Base-by-base conservation (phyloP, 129 eudicot species). In the Chrysanthemum lavandulifolium region DNA sequence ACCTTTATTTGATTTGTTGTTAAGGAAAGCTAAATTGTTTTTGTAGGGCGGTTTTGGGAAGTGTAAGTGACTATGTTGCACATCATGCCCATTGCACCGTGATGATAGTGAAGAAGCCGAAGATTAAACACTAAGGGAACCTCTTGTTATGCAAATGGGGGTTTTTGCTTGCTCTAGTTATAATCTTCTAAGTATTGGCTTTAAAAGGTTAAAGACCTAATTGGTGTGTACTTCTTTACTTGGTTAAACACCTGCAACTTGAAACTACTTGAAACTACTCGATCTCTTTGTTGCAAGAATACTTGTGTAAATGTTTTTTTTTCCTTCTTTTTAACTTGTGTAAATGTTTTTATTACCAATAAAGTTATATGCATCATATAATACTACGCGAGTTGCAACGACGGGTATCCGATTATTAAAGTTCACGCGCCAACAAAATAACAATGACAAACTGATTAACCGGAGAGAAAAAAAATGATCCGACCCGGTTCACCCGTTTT, bases 21-120 rank as follows among this genome's bases (percentile, higher is more conserved):
- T 43, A 6, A 64, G 50, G 18, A 50, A 73, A 61, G 13, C 21
- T n/a, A 13, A 11, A 13, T 5, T 31, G 55, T 6, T 55, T 43
- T 70, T 84, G 82, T 83, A 91, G 97, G 96, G 92, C 97, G 73
- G 96, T 91, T 61, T 75, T 91, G 83, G 97, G 97, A 6, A 91
- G 97, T 50, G 97, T 91, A 45, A 91, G 96, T 43, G 97, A 91
- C 76, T 91, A 91, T 48, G 88, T 93, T 75, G 82, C 89, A 60
- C 97, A 91, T 80, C 97, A 91, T 83, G 97, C 97, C 70, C 96
- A 88, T 66, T 88, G 97, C 87, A 77, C 85, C 0, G 97, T 91
- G 84, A 91, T 87, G 95, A 86, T 91, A 49, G 97, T 91, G 74
- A 91, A 91, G 88, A 88, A 64, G 89, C 96, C 97, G 0, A 91